phyloP scores from a whole-genome alignment of 2,329 filamentous ascomycete species.

The Thelonectria discophora region DNA sequence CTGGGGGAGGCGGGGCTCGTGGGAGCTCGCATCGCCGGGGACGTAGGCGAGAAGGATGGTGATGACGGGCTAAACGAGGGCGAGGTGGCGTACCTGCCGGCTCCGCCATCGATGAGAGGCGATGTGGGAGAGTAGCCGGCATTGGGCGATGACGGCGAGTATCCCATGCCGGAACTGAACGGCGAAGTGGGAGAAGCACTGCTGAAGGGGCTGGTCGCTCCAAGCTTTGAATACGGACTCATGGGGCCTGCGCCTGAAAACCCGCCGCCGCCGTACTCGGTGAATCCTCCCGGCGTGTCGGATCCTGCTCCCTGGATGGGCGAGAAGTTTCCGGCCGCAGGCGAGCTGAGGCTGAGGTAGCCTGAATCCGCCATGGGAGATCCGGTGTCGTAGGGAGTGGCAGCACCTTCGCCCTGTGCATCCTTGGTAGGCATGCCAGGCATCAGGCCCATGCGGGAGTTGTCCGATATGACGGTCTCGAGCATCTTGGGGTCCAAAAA shows the following conservation, averaged over 20 bases:
- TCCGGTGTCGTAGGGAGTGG: slow-evolving; percentile 92
- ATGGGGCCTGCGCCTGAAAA: slow-evolving; percentile 59
- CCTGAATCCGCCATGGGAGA: slow-evolving; percentile 81
- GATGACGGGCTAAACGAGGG: slow-evolving; percentile 71
- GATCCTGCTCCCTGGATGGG: slow-evolving; percentile 81
- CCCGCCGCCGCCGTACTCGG: slow-evolving; percentile 64
- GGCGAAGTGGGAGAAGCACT: slow-evolving; percentile 73
- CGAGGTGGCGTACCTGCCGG: slow-evolving; percentile 63
- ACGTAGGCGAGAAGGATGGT: slow-evolving; percentile 71
- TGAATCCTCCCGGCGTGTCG: slow-evolving; percentile 73
- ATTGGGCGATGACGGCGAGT: slow-evolving; percentile 80
- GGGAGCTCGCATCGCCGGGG: slow-evolving; percentile 62
- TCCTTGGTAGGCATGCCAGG: slow-evolving; percentile 81
- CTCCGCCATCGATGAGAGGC: slow-evolving; percentile 66
- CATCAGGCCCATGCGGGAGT: slow-evolving; percentile 84
- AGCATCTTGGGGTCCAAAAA: slow-evolving; percentile 95
- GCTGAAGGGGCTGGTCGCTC: slow-evolving; percentile 79
- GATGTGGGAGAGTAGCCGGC: slow-evolving; percentile 81
- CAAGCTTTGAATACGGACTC: slow-evolving; percentile 71
- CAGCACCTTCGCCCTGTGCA: slow-evolving; percentile 79
- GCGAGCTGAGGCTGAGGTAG: slow-evolving; percentile 70
- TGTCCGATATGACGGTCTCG: slow-evolving; percentile 92
- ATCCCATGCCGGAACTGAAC: slow-evolving; percentile 66
- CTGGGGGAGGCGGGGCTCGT: slow-evolving; percentile 65
- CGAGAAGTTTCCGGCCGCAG: slow-evolving; percentile 73